Conservation (phyloP, 306 rosid species). For the Rosa rugosa region DNA sequence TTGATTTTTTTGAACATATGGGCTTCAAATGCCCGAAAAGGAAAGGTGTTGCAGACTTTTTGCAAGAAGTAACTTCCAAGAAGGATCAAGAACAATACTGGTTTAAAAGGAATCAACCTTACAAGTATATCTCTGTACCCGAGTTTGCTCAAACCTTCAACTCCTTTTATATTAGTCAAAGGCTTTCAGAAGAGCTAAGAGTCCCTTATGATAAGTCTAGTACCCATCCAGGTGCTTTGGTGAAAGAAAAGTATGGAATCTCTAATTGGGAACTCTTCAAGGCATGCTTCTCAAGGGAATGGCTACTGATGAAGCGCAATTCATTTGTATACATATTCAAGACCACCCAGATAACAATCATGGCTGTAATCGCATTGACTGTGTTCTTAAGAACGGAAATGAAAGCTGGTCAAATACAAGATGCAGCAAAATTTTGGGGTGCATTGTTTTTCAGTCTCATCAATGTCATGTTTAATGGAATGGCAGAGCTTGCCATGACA, state of each 20-base stretch:
- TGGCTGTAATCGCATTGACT: slow-evolving; percentile 64
- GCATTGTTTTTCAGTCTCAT: slow-evolving; percentile 64
- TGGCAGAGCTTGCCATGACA: slow-evolving; percentile 72
- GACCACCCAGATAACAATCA: slow-evolving; percentile 58
- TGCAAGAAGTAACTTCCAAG: slow-evolving; percentile 76
- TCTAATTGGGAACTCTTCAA: slow-evolving; percentile 64
- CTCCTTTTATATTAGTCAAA: slow-evolving; percentile 35
- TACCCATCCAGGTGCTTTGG: slow-evolving; percentile 60
- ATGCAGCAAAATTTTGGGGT: slow-evolving; percentile 60
- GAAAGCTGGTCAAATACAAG: slow-evolving; percentile 54
- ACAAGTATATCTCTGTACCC: slow-evolving; percentile 45
- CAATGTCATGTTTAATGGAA: slow-evolving; percentile 78
- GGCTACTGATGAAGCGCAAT: slow-evolving; percentile 64
- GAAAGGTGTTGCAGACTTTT: slow-evolving; percentile 74
- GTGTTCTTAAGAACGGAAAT: slow-evolving; percentile 66
- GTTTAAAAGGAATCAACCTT: slow-evolving; percentile 49
- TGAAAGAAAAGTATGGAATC: slow-evolving; percentile 58
- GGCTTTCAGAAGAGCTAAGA: slow-evolving; percentile 40
- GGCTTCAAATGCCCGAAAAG: slow-evolving; percentile 79
- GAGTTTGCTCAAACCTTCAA: slow-evolving; percentile 48
- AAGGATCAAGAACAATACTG: slow-evolving; percentile 84
- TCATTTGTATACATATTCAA: slow-evolving; percentile 63
- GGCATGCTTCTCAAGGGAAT: slow-evolving; percentile 76
- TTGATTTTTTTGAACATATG: slow-evolving; percentile 48
- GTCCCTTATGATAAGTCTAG: slow-evolving; percentile 47